Base-by-base conservation (phyloP, 768 basidiomycete genomes). In the Serendipita indica region DNA sequence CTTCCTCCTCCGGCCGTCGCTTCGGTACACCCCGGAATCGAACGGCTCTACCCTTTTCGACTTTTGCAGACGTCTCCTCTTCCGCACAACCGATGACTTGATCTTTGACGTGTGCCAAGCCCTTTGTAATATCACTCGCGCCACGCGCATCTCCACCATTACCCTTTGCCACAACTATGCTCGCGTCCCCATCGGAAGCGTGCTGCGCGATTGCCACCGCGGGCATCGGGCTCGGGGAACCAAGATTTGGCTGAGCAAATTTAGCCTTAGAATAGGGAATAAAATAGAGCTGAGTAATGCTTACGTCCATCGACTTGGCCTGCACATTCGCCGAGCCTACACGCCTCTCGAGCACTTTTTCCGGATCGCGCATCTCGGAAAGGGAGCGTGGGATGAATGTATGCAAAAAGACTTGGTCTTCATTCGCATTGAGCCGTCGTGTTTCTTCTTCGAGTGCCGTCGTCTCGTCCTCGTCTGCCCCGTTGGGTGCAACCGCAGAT, bases 331-430 rank as follows among this genome's bases (percentile, higher is more conserved):
- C 91, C 91, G 2, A 79, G 72, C 16, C 75, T 75, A 39, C 93
- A 1, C 18, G 73, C 18, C 78, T 77, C 33, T 82, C 89, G 10
- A 90, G 83, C 66, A 97, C 94, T 28, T 93, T 78, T 68, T 99
- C 96, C 0, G 93, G 90, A 68, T 98, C 91, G 67, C 84, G 89
- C 5, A 99, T 84, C 66, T 98, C 91, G 62, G 89, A 88, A 49
- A 99, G 72, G 22, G 82, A 84, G 33, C 93, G 82, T 13, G 96
- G 96, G 63, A 98, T 99, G 72, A 89, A 97, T 1, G 91, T 88
- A 27, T 77, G 77, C 68, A 90, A 71, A 74, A 99, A 99, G 12
- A 98, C 81, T 5, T 80, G 79, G 66, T 98, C 92, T 68, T 96
- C 92, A 49, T 86, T 82, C 4, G 74, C 77, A 10, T 45, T 56